Percentiles rank a stretch among this genome's conserved stretches.
These are phyloP conservation scores for Globisporangium nagaii DNA, from an alignment of 352 stramenopile genomes.

Conservation along the genomic window DNA sequence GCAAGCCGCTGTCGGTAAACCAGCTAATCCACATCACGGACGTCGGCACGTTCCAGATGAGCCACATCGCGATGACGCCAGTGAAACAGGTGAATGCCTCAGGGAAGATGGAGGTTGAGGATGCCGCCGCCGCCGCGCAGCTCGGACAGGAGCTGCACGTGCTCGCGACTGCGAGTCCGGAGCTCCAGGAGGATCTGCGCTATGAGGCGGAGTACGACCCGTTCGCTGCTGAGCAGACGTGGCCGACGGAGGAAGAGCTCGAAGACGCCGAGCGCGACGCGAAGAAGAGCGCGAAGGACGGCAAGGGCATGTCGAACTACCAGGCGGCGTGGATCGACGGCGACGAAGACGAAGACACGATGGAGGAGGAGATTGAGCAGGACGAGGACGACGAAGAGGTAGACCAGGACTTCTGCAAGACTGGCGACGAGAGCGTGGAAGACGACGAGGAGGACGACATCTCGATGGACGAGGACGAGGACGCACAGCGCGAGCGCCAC, in stretches of 20 bases:
- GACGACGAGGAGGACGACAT: slow-evolving; percentile 75
- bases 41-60: slow-evolving; percentile 92
- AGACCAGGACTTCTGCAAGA: slow-evolving; percentile 82
- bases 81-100: slow-evolving; percentile 38
- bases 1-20: slow-evolving; percentile 92
- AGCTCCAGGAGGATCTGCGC: slow-evolving; percentile 74
- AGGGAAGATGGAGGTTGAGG: slow-evolving; percentile 30
- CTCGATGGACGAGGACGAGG: slow-evolving; percentile 69
- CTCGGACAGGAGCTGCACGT: slow-evolving; percentile 23
- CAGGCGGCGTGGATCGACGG: slow-evolving; percentile 92
- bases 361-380: slow-evolving; percentile 37
- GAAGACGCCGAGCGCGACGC: slow-evolving; percentile 72
- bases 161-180: slow-evolving; percentile 58
- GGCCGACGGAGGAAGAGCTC: slow-evolving; percentile 94
- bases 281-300: slow-evolving; percentile 42
- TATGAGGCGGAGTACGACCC: slow-evolving; percentile 90
- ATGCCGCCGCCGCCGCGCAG: slow-evolving; percentile 16
- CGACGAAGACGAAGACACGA: slow-evolving; percentile 56
- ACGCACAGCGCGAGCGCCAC: slow-evolving; percentile 25
- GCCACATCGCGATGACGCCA: slow-evolving; percentile 47
- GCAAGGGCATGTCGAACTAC: slow-evolving; percentile 88
- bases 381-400: slow-evolving; percentile 40
- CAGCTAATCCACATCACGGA: slow-evolving; percentile 96
- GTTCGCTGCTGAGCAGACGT: slow-evolving; percentile 97
- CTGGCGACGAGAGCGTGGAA: slow-evolving; percentile 41